Percentiles rank a stretch among this genome's conserved stretches.
phyloP scores from a whole-genome alignment of 805 yeast genomes.

The Metschnikowia koreensis region DNA sequence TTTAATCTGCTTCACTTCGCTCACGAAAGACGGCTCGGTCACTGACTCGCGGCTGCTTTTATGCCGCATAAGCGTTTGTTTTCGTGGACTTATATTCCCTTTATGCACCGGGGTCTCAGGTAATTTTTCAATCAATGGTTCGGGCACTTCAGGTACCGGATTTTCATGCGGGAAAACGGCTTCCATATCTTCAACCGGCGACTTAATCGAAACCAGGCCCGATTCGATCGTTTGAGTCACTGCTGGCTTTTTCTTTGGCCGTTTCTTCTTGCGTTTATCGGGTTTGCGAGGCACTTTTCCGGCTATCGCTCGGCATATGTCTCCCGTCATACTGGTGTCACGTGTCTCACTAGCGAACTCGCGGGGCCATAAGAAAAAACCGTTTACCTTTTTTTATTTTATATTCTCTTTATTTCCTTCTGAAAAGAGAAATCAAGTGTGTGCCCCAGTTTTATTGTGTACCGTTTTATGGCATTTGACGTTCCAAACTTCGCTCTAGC shows the following conservation, averaged over 20 bases:
- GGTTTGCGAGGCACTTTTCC: conserved; percentile 5
- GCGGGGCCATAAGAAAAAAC: background rate
- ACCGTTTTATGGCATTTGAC: background rate
- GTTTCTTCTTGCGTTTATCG: conserved; percentile 8
- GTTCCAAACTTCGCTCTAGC: background rate
- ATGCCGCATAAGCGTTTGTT: conserved; percentile 39
- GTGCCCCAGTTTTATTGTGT: background rate
- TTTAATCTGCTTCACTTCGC: conserved; percentile 26
- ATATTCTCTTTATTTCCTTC: no score
- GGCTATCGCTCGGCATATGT: conserved; percentile 3
- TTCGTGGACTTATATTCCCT: conserved; percentile 33
- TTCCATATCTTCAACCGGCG: no score
- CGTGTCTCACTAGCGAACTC: background rate
- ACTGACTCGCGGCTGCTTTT: conserved; percentile 28
- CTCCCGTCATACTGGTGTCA: conserved; percentile 5
- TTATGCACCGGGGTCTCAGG: background rate
- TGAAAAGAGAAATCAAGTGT: no score
- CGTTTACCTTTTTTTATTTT: no score
- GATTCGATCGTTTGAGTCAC: background rate
- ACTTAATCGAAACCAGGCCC: background rate
- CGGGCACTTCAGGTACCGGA: background rate
- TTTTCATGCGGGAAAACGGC: background rate
- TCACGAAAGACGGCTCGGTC: conserved; percentile 21
- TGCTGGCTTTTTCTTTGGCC: conserved; percentile 3
- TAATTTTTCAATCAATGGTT: no score